Evolutionary conservation across 768 basidiomycete species (phyloP).

Genomic region (Pulveroboletus ravenelii): DNA sequence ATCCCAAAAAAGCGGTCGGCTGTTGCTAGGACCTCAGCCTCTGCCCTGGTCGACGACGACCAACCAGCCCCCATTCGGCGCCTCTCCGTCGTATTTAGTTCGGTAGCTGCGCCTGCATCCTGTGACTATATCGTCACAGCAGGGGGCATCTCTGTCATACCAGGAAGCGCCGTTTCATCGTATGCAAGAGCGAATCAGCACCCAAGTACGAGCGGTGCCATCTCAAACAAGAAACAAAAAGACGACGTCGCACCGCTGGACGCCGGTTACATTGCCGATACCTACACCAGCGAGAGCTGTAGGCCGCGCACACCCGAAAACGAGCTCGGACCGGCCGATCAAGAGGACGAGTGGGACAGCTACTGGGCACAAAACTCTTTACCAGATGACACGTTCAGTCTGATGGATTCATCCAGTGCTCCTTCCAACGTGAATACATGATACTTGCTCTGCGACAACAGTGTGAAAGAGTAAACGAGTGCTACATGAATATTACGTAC

Average conservation of each 20-base stretch:
- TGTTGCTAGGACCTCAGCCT: constrained; percentile 2
- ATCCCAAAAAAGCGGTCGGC: constrained; percentile 24
- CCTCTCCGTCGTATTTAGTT: constrained; percentile 75
- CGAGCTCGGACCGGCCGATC: constrained; percentile 15
- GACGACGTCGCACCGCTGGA: constrained; percentile 35
- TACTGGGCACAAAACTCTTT: constrained; percentile 42
- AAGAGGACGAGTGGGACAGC: constrained; percentile 45
- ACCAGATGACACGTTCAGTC: constrained; percentile 35
- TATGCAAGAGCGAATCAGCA: neutral
- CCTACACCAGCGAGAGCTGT: constrained; percentile 10
- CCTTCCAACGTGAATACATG: constrained; percentile 12
- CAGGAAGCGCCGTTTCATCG: constrained; percentile 19
- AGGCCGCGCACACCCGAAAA: constrained; percentile 22
- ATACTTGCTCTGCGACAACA: neutral
- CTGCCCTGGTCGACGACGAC: constrained; percentile 34
- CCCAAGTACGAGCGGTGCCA: constrained; percentile 10
- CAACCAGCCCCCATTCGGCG: constrained; percentile 58
- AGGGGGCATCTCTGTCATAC: constrained; percentile 46
- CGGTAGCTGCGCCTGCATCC: constrained; percentile 49
- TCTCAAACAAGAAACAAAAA: neutral
- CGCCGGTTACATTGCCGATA: constrained; percentile 31
- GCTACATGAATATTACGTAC: neutral
- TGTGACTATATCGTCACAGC: constrained; percentile 73
- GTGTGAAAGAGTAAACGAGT: constrained; percentile 7
- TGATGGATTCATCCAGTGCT: constrained; percentile 9